Evolutionary conservation across 306 rosid species (phyloP), one percentile per base, ranked within the genome.

Genomic region (Gillenia trifoliata): DNA sequence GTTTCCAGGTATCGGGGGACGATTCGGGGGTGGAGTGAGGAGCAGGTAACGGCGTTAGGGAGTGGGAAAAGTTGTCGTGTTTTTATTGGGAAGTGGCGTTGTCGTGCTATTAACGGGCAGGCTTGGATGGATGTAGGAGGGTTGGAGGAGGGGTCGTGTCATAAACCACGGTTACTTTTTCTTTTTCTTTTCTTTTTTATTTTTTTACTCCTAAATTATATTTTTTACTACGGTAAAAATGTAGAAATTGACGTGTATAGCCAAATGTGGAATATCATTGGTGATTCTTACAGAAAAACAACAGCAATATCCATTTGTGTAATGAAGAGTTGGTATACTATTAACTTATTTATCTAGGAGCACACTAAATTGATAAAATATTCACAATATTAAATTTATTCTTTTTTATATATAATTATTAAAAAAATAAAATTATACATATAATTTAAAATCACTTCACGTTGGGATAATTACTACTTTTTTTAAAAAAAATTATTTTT

Each of bases 21-120:
- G 2, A 77, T 77, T 77, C 81, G 73, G 47, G 52, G 11, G 30
- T 31, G 66, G 34, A 25, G 64, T 23, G 34, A 8, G 3, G 25
- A n/a, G 64, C 38, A 45, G 0, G n/a, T 70, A 76, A 83, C 85
- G 87, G 64, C 83, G 86, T 87, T 79, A 70, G 25, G 26, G 8
- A 13, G 79, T 84, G 72, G 71, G 75, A 61, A 52, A 81, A 83
- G 87, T 75, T 78, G 85, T 52, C 29, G 71, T 72, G 83, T 85
- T 87, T 87, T 84, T 80, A 80, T 90, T 83, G 87, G 86, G 84
- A 89, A 87, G 72, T 80, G 90, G 89, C 79, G 25, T 77, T 90
- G 96, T 88, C 96, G 81, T 81, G 84, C 83, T 78, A 72, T 66
- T 72, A 65, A 78, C 90, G 74, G 78, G 90, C 96, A 88, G 80